Conservation (phyloP, 805 yeast species). For the Lipomyces mesembrius region DNA sequence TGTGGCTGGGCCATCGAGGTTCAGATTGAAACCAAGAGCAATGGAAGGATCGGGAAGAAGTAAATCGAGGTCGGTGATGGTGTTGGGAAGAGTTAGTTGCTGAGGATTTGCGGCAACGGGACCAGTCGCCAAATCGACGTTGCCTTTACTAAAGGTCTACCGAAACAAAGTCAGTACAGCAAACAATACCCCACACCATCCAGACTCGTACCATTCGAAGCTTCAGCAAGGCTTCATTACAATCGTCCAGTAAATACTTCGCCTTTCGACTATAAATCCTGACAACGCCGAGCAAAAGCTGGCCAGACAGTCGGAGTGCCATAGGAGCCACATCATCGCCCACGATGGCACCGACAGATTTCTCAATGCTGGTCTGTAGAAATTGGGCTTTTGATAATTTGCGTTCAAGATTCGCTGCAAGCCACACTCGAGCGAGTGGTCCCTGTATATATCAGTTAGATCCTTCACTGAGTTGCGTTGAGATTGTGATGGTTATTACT, state of each 20-base stretch:
- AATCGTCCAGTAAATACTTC: slow-evolving; percentile 80
- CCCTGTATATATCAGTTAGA: slow-evolving; percentile 53
- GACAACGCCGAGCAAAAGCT: slow-evolving; percentile 82
- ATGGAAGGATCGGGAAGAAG: slow-evolving; percentile 41
- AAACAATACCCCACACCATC: background rate
- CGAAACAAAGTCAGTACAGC: background rate
- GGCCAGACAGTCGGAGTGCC: slow-evolving; percentile 83
- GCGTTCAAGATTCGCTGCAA: slow-evolving; percentile 86
- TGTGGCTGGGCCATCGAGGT: slow-evolving; percentile 38
- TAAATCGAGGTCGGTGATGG: slow-evolving; percentile 77
- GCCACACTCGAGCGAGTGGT: slow-evolving; percentile 88
- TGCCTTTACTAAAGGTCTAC: slow-evolving; percentile 43
- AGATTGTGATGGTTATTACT: slow-evolving; percentile 18
- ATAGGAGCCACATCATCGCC: slow-evolving; percentile 59
- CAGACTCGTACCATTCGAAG: slow-evolving; percentile 56
- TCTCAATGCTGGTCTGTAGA: slow-evolving; percentile 69
- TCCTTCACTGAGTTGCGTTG: background rate
- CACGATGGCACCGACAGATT: slow-evolving; percentile 69
- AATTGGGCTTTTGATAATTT: slow-evolving; percentile 73
- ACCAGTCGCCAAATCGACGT: slow-evolving; percentile 61
- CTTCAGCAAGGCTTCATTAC: slow-evolving; percentile 71
- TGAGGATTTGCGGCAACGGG: slow-evolving; percentile 63
- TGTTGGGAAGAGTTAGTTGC: slow-evolving; percentile 69
- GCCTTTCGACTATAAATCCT: slow-evolving; percentile 86
- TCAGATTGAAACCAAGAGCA: slow-evolving; percentile 37